Evolutionary conservation across 176 grass and related monocot species (phyloP).

Genomic region (Calamus simplicifolius): DNA sequence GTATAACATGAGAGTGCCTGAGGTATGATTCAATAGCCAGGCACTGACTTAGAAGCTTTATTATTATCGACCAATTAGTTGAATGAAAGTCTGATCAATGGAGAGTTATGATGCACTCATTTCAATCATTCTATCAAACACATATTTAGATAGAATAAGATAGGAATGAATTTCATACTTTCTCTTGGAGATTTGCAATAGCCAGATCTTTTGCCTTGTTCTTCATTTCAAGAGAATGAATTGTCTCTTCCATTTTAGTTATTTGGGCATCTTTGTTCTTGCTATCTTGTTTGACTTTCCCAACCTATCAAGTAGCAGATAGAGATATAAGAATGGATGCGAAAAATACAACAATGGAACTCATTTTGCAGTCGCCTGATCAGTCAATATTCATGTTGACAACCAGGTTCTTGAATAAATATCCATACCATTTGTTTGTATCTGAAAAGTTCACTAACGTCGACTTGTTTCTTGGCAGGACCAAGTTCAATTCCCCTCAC

Average conservation of each 20-base stretch:
- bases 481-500: conserved; percentile 94
- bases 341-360: too few species aligned
- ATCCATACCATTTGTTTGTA: conserved; percentile 78
- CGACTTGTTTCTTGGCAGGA: conserved; percentile 79
- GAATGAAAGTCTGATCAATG: too few species aligned
- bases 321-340: neutral
- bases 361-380: too few species aligned
- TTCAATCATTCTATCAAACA: too few species aligned
- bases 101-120: too few species aligned
- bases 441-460: conserved; percentile 66
- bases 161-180: conserved; percentile 27
- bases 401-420: neutral
- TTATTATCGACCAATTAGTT: too few species aligned
- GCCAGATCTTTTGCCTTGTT: conserved; percentile 80
- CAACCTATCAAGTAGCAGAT: conserved; percentile 44
- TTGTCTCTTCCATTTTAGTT: conserved; percentile 68
- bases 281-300: conserved; percentile 68
- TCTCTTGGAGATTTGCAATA: conserved; percentile 76
- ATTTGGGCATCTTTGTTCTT: conserved; percentile 81
- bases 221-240: conserved; percentile 69
- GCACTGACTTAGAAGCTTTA: too few species aligned
- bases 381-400: too few species aligned
- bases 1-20: too few species aligned
- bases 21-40: too few species aligned
- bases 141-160: too few species aligned